Conservation (phyloP, 768 basidiomycete species). For the Rhodotorula taiwanensis region DNA sequence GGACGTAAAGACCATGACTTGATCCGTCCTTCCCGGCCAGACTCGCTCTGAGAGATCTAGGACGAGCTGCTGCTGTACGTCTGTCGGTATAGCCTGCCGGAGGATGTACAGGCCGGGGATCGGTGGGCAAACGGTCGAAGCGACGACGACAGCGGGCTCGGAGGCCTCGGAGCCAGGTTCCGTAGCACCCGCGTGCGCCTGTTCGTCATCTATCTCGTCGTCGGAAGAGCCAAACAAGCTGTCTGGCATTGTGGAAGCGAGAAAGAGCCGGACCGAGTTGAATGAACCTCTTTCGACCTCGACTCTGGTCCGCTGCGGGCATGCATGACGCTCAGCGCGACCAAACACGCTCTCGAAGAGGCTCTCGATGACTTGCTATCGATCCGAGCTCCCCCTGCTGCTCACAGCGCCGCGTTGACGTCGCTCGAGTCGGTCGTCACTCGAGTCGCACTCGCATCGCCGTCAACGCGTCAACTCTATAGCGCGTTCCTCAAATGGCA, state of each 20-base stretch:
- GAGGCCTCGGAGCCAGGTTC: no score
- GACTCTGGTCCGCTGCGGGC: neutral
- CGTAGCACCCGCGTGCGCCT: neutral
- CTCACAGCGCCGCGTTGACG: slow-evolving; percentile 5
- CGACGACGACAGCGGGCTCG: no score
- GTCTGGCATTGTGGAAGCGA: slow-evolving; percentile 2
- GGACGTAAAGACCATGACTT: slow-evolving; percentile 34
- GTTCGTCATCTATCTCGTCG: neutral
- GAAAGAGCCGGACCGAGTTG: neutral
- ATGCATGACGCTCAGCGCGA: slow-evolving; percentile 3
- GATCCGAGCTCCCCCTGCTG: neutral
- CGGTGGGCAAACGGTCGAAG: neutral
- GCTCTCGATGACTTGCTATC: slow-evolving; percentile 16
- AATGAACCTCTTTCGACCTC: neutral
- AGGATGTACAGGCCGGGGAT: slow-evolving; percentile 30
- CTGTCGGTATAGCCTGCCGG: neutral
- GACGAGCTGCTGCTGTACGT: slow-evolving; percentile 15
- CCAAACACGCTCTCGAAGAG: neutral
- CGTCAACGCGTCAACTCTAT: slow-evolving; percentile 10
- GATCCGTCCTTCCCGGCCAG: slow-evolving; percentile 17
- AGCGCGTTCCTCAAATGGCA: slow-evolving; percentile 20
- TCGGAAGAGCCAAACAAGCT: slow-evolving; percentile 31
- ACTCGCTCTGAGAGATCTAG: neutral
- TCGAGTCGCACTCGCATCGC: slow-evolving; percentile 6
- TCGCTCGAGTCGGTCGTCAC: slow-evolving; percentile 17